Conservation (phyloP, 306 rosid genomes). For the Bauhinia variegata region DNA sequence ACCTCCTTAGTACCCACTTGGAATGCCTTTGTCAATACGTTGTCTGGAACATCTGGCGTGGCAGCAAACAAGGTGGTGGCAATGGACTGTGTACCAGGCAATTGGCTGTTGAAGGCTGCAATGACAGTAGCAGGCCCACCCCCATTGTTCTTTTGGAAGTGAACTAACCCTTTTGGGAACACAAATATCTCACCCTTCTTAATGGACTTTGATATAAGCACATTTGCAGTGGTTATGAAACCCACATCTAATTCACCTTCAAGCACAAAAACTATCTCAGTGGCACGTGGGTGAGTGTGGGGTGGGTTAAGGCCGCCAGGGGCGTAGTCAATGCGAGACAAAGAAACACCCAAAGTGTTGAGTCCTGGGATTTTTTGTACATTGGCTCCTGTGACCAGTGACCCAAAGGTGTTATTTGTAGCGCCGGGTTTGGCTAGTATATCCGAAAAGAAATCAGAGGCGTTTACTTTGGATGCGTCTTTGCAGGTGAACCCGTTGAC, state of each 20-base stretch:
- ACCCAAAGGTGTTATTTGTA: conserved; percentile 73
- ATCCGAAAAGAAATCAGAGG: conserved; percentile 66
- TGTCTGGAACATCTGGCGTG: conserved; percentile 66
- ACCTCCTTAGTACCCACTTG: conserved; percentile 62
- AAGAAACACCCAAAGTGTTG: conserved; percentile 82
- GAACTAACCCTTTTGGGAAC: conserved; percentile 79
- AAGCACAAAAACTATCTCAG: conserved; percentile 77
- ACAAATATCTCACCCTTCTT: conserved; percentile 73
- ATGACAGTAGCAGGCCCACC: conserved; percentile 59
- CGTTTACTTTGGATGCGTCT: conserved; percentile 45
- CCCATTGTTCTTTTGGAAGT: conserved; percentile 84
- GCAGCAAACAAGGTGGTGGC: conserved; percentile 65
- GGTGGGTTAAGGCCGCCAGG: conserved; percentile 92
- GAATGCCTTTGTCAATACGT: conserved; percentile 70
- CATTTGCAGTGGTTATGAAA: conserved; percentile 70
- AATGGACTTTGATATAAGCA: conserved; percentile 65
- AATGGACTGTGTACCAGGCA: conserved; percentile 77
- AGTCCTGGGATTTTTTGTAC: conserved; percentile 78
- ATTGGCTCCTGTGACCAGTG: conserved; percentile 71
- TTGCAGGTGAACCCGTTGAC: conserved; percentile 86
- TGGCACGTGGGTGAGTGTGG: conserved; percentile 95
- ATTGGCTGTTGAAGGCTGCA: conserved; percentile 78
- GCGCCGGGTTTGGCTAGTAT: conserved; percentile 68
- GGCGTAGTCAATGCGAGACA: conserved; percentile 82
- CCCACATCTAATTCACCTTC: conserved; percentile 79